A percentile compares a stretch with the other conserved stretches of the same genome.
Evolutionary conservation across 768 basidiomycete genomes (phyloP).

Genomic region (Fibroporia radiculosa): DNA sequence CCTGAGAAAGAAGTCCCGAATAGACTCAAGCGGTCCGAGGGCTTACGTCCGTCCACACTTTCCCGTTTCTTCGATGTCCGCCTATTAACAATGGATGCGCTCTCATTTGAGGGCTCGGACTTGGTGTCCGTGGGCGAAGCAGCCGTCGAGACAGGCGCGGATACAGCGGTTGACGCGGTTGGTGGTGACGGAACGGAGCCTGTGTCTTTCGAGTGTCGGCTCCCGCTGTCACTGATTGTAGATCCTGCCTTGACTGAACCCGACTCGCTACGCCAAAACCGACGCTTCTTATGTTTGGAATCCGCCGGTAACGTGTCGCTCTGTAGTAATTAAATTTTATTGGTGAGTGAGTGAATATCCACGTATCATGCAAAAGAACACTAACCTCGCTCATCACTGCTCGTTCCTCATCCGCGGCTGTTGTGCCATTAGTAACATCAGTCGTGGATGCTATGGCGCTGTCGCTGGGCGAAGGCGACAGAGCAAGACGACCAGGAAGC

Average conservation of each 20-base stretch:
- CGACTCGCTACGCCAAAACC: slow-evolving; percentile 54
- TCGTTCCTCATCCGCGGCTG: slow-evolving; percentile 44
- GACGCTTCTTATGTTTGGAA: slow-evolving; percentile 35
- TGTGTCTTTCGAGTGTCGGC: slow-evolving; percentile 21
- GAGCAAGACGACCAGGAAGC: slow-evolving; percentile 42
- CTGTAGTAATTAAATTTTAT: slow-evolving; percentile 26
- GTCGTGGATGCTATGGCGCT: slow-evolving; percentile 41
- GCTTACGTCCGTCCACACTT: slow-evolving; percentile 40
- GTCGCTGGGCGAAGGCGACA: slow-evolving; percentile 66
- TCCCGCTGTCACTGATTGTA: slow-evolving; percentile 18
- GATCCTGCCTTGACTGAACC: slow-evolving; percentile 24
- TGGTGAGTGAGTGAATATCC: background rate
- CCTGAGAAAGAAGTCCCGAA: slow-evolving; percentile 65
- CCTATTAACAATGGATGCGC: slow-evolving; percentile 19
- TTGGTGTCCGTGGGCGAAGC: slow-evolving; percentile 5
- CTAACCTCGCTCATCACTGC: slow-evolving; percentile 63
- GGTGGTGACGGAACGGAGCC: slow-evolving; percentile 17
- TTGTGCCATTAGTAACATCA: slow-evolving; percentile 21
- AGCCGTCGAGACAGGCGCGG: slow-evolving; percentile 6
- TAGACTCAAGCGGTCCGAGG: slow-evolving; percentile 65
- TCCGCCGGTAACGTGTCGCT: slow-evolving; percentile 36
- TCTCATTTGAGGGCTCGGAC: slow-evolving; percentile 20
- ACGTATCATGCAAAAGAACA: slow-evolving; percentile 6
- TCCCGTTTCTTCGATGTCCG: slow-evolving; percentile 40
- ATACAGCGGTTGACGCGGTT: slow-evolving; percentile 11